These are phyloP conservation scores for Wickerhamiella azymoides DNA, from an alignment of 805 yeast species.

Conservation along the genomic window DNA sequence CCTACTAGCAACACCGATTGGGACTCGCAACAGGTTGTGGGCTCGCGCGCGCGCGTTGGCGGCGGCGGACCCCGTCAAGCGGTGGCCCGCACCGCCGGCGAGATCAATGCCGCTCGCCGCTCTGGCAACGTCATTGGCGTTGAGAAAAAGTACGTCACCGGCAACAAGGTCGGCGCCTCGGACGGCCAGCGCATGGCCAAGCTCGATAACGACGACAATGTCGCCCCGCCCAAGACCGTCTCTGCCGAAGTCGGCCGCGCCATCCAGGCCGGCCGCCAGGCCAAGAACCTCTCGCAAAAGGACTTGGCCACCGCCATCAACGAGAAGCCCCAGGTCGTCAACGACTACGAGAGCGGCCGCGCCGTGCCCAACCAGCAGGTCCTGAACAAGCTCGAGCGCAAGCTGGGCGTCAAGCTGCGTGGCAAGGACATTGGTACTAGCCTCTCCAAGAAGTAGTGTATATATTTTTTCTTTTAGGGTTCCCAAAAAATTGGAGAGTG, in stretches of 20 bases:
- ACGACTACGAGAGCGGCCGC: constrained; percentile 93
- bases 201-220: constrained; percentile 86
- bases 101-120: constrained; percentile 89
- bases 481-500: background rate
- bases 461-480: background rate
- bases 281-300: constrained; percentile 81
- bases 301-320: constrained; percentile 90
- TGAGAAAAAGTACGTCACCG: constrained; percentile 76
- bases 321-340: constrained; percentile 89
- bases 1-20: constrained; percentile 42
- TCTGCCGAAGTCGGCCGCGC: constrained; percentile 78
- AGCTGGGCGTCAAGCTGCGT: constrained; percentile 84
- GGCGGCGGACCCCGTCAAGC: constrained; percentile 67
- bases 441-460: constrained; percentile 28
- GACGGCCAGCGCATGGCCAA: constrained; percentile 94
- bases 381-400: constrained; percentile 83
- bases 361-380: constrained; percentile 95
- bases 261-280: constrained; percentile 73
- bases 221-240: constrained; percentile 81
- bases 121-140: constrained; percentile 76
- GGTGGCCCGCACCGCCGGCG: constrained; percentile 66
- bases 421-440: constrained; percentile 86
- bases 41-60: constrained; percentile 77
- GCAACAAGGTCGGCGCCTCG: constrained; percentile 48
- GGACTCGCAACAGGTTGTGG: constrained; percentile 84